Base-by-base conservation (phyloP, 108 stramenopile genomes). In the Asterionellopsis glacialis region DNA sequence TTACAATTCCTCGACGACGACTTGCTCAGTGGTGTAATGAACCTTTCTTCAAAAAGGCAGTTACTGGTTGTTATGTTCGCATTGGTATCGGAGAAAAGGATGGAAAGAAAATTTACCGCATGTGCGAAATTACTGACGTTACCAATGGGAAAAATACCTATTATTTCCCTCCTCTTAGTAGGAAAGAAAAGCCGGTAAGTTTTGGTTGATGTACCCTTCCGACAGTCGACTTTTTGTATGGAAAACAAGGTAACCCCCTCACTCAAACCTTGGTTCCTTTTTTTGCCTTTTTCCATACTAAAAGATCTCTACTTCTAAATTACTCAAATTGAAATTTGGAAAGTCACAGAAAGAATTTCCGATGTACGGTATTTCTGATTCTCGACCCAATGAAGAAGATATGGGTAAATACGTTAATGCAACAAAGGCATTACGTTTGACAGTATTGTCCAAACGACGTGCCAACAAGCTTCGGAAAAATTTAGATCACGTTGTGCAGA, bases 1-100 rank as follows among this genome's bases (percentile, higher is more conserved):
- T 88, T 45, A 77, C 85, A 19, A 61, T 94, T 45, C 85, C 93
- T n/a, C 68, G 93, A 45, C 74, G 85, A 26, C 73, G 85, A 41
- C 71, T 94, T 59, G 85, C 81, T 22, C 80, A 80, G 24, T 91
- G 89, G 93, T 90, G 89, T 67, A 84, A 89, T 61, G 93, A 94
- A 51, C 93, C 93, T 13, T 94, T 70, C 54, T 94, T 94, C 70
- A 74, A 85, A 54, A 66, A 78, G 19, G 89, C 93, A 1, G 83
- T 94, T 15, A 64, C 72, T 61, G 59, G 84, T 62, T 87, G 74
- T 51, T 94, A 80, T 54, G 87, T 89, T 22, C 78, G 85, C 23
- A 51, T 94, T 11, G 81, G 81, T 44, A 84, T 94, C 42, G 93
- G 93, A 39, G 87, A 83, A 61, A 82, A 90, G 51, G 75, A 71